These are phyloP conservation scores for Pseudomonodictys pantanalensis DNA, from an alignment of 495 filamentous ascomycete genomes.

Conservation along the genomic window DNA sequence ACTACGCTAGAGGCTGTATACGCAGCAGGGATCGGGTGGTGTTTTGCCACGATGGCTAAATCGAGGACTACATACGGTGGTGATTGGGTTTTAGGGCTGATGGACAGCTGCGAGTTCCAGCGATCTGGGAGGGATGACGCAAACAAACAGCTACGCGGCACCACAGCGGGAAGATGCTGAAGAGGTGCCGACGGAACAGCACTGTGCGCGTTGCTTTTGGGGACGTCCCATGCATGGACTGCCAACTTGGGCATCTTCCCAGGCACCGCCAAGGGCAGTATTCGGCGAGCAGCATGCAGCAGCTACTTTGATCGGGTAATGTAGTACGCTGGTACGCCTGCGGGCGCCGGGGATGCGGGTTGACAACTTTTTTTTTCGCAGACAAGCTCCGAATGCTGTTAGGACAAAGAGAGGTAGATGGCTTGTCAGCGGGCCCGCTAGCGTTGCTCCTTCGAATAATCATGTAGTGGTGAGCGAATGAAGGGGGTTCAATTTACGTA, in stretches of 20 bases:
- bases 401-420: no score
- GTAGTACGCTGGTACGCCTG: background rate
- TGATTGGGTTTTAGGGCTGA: background rate
- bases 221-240: conserved; percentile 1
- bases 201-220: background rate
- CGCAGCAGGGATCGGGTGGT: background rate
- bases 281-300: background rate
- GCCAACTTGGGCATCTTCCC: background rate
- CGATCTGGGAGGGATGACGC: conserved; percentile 16
- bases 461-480: background rate
- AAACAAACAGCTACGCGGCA: no score
- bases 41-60: conserved; percentile 14
- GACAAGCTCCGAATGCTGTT: no score
- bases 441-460: no score
- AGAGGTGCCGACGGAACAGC: background rate
- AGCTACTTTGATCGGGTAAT: background rate
- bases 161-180: no score
- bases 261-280: background rate
- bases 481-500: background rate
- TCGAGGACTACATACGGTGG: conserved; percentile 5
- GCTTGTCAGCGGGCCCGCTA: no score
- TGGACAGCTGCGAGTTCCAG: conserved; percentile 10
- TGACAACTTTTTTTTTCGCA: background rate
- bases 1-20: background rate
- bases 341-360: no score